Conservation (phyloP, 257 asterid species). For the Scutellaria baicalensis region DNA sequence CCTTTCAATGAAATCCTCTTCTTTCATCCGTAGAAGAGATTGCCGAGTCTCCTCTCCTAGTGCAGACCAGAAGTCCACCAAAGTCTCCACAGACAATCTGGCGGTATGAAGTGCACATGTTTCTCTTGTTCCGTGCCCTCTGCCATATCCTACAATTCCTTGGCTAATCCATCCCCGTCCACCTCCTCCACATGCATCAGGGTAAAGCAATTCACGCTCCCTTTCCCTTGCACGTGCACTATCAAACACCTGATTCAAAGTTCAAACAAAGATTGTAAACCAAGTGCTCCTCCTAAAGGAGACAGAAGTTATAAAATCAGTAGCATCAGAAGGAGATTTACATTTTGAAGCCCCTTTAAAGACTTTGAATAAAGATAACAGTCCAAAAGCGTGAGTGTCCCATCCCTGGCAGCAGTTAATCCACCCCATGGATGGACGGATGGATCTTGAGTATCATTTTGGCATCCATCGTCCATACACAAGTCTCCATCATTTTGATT, state of each 20-base stretch:
- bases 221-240: constrained; percentile 95
- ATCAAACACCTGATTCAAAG: constrained; percentile 74
- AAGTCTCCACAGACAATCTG: constrained; percentile 85
- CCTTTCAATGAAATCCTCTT: constrained; percentile 94
- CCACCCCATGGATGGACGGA: constrained; percentile 99
- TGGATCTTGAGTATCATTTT: constrained; percentile 77
- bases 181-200: constrained; percentile 99
- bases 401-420: constrained; percentile 70
- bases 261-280: constrained; percentile 18
- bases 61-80: constrained; percentile 99
- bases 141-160: constrained; percentile 72
- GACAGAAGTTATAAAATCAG: background rate
- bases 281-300: background rate
- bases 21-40: constrained; percentile 94
- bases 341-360: constrained; percentile 80
- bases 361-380: constrained; percentile 74
- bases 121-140: constrained; percentile 93
- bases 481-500: constrained; percentile 36
- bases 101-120: constrained; percentile 99
- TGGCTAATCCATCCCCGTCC: constrained; percentile 99
- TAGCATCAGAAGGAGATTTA: constrained; percentile 22
- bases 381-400: constrained; percentile 80
- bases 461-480: constrained; percentile 37
- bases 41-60: constrained; percentile 94
- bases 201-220: constrained; percentile 88